A percentile compares a stretch with the other conserved stretches of the same genome.
Evolutionary conservation across 2,329 filamentous ascomycete genomes (phyloP).

Genomic region (Zymoseptoria ardabiliae): DNA sequence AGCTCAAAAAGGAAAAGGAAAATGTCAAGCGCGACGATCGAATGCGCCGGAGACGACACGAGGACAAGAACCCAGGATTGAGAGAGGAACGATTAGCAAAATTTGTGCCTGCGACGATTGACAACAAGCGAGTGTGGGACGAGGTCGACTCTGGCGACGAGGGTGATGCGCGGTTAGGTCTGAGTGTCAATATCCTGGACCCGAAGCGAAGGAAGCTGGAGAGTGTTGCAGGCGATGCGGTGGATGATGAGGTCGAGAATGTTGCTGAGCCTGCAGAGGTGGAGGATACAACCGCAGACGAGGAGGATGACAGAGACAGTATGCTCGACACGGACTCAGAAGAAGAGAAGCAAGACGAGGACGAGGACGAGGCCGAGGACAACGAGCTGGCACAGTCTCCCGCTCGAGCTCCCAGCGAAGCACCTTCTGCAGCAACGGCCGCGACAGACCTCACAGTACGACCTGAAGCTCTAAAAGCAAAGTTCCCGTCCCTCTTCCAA

Average conservation of each 20-base stretch:
- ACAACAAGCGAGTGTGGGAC: conserved; percentile 87
- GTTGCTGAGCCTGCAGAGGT: conserved; percentile 12
- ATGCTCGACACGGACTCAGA: conserved; percentile 57
- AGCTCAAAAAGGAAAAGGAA: conserved; percentile 70
- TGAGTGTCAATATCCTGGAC: conserved; percentile 39
- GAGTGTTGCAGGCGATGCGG: conserved; percentile 11
- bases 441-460: conserved; percentile 54
- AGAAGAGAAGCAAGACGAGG: conserved; percentile 48
- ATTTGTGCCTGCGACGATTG: conserved; percentile 75
- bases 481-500: conserved; percentile 55
- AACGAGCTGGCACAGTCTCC: conserved; percentile 15
- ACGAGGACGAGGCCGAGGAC: conserved; percentile 33
- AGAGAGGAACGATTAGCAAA: conserved; percentile 64
- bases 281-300: conserved; percentile 18
- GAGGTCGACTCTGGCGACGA: conserved; percentile 37
- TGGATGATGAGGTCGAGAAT: conserved; percentile 28
- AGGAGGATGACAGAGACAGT: conserved; percentile 58
- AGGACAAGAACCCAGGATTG: conserved; percentile 72
- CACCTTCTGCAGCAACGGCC: conserved; percentile 43
- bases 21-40: conserved; percentile 68
- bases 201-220: conserved; percentile 40
- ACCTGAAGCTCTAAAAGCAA: conserved; percentile 53
- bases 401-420: conserved; percentile 33
- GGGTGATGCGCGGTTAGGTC: conserved; percentile 32
- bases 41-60: conserved; percentile 73